Base-by-base conservation (phyloP, 306 rosid species). In the Casuarina glauca region DNA sequence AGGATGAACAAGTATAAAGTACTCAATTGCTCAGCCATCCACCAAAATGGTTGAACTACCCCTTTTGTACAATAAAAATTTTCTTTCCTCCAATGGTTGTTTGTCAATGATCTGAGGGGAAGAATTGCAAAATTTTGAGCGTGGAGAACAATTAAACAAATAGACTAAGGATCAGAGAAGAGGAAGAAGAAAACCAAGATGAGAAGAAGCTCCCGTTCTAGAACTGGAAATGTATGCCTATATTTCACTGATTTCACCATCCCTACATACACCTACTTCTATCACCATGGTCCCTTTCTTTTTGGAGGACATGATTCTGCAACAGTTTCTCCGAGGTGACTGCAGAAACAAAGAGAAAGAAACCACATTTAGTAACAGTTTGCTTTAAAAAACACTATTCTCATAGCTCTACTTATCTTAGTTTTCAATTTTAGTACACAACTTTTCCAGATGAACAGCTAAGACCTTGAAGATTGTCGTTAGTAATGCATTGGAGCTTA, bases 261-360 rank as follows among this genome's bases (percentile, higher is more conserved):
- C 90, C 72, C 72, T 86, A 68, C 99, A 96, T 52, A 82, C 35
- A 54, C 97, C 98, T 66, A 96, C 99, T 71, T 90, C 87, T 52
- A 93, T 86, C 81, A 82, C 81, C 90, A 91, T 52, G 39, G 86
- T 83, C 74, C 91, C 91, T 75, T 79, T 82, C 88, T 90, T 87
- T 76, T 74, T 81, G 1, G 93, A 74, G n/a, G 84, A 76, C 90
- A 79, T 69, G 57, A 96, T 80, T 84, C 92, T 86, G 89, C 99
- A 96, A 80, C 99, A 96, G 71, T 90, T 96, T 83, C 98, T 90
- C 76, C 98, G 86, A 10, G 99, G 99, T 9, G 97, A 89, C 99
- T 96, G 88, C 78, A 19, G 38, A 76, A 48, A 79, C 42, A 54
- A 44, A 19, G 55, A 70, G 58, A 74, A 74, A 38, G 16, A 76